Evolutionary conservation across 2,329 filamentous ascomycete species (phyloP).

Genomic region (Zymoseptoria pseudotritici): DNA sequence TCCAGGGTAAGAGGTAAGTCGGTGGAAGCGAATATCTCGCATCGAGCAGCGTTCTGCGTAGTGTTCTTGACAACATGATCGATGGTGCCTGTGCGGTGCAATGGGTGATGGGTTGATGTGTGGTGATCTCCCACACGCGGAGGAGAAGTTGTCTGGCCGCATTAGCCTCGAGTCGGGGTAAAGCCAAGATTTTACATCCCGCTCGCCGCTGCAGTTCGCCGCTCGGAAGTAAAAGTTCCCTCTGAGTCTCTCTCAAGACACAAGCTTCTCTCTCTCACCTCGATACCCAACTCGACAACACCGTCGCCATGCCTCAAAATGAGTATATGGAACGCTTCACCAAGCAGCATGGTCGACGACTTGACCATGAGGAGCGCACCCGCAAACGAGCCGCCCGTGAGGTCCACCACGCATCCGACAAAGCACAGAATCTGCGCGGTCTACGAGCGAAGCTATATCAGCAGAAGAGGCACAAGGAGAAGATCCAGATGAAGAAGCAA

Average conservation of each 20-base stretch:
- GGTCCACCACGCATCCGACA: conserved; percentile 76
- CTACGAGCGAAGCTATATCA: conserved; percentile 88
- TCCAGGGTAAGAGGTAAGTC: conserved; percentile 46
- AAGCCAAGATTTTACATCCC: neutral
- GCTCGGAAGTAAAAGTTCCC: neutral
- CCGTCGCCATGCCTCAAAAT: conserved; percentile 62
- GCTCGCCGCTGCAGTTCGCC: neutral
- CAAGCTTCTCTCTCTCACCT: neutral
- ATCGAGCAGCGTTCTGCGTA: conserved; percentile 58
- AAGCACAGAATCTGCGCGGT: conserved; percentile 88
- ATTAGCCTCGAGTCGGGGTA: neutral
- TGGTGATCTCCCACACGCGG: neutral
- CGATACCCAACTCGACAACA: conserved; percentile 2
- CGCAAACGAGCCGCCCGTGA: conserved; percentile 85
- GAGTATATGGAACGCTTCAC: conserved; percentile 69
- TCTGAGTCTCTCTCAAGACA: neutral
- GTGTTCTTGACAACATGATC: conserved; percentile 42
- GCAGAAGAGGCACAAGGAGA: conserved; percentile 90
- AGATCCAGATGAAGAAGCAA: conserved; percentile 94
- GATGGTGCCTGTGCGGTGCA: neutral
- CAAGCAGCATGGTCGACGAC: conserved; percentile 50
- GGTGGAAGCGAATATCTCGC: conserved; percentile 44
- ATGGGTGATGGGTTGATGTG: neutral
- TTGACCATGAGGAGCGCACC: conserved; percentile 79
- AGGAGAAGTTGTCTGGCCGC: neutral